phyloP scores from a whole-genome alignment of 106 monocot species.

The Chionographis japonica region DNA sequence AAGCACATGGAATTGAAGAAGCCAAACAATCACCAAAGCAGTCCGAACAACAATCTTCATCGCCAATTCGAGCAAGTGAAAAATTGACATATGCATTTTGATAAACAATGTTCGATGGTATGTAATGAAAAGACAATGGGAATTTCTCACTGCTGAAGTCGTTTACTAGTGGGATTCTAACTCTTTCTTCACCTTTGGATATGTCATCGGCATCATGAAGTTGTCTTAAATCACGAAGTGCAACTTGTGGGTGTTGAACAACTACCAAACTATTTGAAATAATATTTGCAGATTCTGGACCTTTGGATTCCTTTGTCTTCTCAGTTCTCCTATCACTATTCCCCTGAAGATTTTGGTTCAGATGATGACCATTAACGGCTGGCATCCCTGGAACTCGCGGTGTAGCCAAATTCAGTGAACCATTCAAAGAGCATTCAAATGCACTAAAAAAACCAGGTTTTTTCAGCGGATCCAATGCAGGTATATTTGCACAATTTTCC shows the following conservation, averaged over 20 bases:
- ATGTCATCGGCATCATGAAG: constrained; percentile 65
- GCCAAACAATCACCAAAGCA: constrained; percentile 74
- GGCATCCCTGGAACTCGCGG: not conserved
- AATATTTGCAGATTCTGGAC: not conserved
- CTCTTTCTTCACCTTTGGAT: constrained; percentile 67
- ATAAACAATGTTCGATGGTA: constrained; percentile 52
- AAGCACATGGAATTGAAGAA: constrained; percentile 63
- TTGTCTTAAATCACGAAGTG: constrained; percentile 29
- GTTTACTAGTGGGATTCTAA: constrained; percentile 46
- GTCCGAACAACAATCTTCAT: constrained; percentile 79
- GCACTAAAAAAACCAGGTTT: not conserved
- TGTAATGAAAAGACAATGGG: constrained; percentile 63
- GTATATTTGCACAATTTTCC: constrained; percentile 13
- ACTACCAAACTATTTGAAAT: constrained; percentile 25
- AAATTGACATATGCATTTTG: constrained; percentile 76
- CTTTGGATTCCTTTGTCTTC: not conserved
- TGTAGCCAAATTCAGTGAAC: not conserved
- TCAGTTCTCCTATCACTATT: not conserved
- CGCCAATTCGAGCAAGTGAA: constrained; percentile 85
- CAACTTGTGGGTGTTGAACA: constrained; percentile 11
- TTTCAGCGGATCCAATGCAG: constrained; percentile 30
- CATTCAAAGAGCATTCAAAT: not conserved
- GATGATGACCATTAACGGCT: not conserved
- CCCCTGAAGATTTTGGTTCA: not conserved
- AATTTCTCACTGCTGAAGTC: constrained; percentile 29